Base-by-base conservation (phyloP, 257 asterid genomes). In the Cinchona pubescens region DNA sequence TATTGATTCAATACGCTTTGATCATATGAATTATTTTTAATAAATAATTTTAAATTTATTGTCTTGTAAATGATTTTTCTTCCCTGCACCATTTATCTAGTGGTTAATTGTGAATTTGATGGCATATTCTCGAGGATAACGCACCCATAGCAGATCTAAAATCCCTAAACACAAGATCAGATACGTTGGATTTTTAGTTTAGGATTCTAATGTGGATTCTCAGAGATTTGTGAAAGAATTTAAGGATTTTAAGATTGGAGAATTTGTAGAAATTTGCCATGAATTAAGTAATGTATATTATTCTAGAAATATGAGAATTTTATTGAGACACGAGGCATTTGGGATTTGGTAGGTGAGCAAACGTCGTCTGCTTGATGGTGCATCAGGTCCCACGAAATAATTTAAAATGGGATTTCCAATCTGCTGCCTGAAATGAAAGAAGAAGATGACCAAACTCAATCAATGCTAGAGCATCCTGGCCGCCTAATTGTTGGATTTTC, bases 261-360 rank as follows among this genome's bases (percentile, higher is more conserved):
- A 29, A 14, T 62, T 62, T 32, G 9, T 19, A 23, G 5, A 51
- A 51, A 51, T 16, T 51, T 16, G 3, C n/a, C 1, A 15, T n/a
- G n/a, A 15, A 49, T 16, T 49, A 15, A 49, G 23, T 15, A 15
- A 49, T 16, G 7, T 23, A 79, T 38, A 76, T 23, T 8, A 30
- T 45, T 83, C n/a, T 72, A 43, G 82, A 71, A 65, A 78, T 25
- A 38, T 27, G 72, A 72, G 79, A 74, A 65, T 63, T 79, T 78
- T 84, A 83, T 82, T 29, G 86, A 81, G 76, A n/a, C 40, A 30
- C 68, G 88, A 72, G 78, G 68, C 73, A 27, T 58, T 76, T 43
- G 81, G 72, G 86, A 81, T 83, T 77, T 78, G 76, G 88, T 85
- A 63, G 86, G 83, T 85, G 86, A 83, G 75, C 88, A 40, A 85